A percentile compares a stretch with the other conserved stretches of the same genome.
Evolutionary conservation across 805 yeast species (phyloP).

Genomic region (Ogataea nakhonphanomensis): DNA sequence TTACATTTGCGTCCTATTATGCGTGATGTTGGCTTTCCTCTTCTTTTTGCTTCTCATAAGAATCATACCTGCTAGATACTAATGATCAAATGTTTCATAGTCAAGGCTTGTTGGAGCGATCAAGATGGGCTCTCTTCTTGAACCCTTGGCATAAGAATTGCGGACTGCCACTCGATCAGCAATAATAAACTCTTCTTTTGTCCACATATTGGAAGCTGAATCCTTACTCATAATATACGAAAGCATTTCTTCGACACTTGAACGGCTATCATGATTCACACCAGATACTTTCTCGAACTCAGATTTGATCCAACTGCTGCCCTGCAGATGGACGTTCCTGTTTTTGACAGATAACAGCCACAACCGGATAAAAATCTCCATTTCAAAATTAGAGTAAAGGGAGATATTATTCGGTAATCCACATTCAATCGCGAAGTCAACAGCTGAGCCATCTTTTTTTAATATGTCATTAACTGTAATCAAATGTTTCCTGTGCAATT

Average conservation of each 20-base stretch:
- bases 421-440: constrained; percentile 9
- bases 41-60: constrained; percentile 28
- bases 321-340: not conserved
- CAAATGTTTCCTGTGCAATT: constrained; percentile 25
- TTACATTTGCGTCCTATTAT: constrained; percentile 27
- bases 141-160: constrained; percentile 28
- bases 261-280: not conserved
- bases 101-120: constrained; percentile 19
- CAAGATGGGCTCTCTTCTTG: constrained; percentile 22
- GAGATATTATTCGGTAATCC: constrained; percentile 3
- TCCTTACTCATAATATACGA: too few species aligned
- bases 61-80: constrained; percentile 36
- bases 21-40: constrained; percentile 25
- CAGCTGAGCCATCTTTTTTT: constrained; percentile 17
- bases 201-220: not conserved
- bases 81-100: not conserved
- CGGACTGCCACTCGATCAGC: constrained; percentile 13
- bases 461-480: constrained; percentile 26
- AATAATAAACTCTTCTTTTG: constrained; percentile 10
- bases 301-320: constrained; percentile 16
- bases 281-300: constrained; percentile 7
- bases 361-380: constrained; percentile 21
- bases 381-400: constrained; percentile 16
- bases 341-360: constrained; percentile 23
- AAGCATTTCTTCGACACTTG: not conserved